Base-by-base conservation (phyloP, 2,329 filamentous ascomycete species). In the Colletotrichum tamarilloi region DNA sequence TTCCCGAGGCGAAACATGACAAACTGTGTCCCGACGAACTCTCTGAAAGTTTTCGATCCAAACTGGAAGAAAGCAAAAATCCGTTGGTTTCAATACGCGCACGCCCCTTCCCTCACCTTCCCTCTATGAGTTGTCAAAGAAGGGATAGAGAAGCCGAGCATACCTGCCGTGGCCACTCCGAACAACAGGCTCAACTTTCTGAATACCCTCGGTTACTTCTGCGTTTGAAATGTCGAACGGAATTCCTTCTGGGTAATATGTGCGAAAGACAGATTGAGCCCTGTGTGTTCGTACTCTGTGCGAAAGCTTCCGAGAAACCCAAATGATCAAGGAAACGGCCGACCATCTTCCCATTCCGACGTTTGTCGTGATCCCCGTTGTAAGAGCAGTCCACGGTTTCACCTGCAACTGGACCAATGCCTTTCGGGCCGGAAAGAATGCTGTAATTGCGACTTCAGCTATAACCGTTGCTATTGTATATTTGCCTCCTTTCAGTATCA, bases 1-100 rank as follows among this genome's bases (percentile, higher is more conserved):
- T 66, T 73, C 56, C 60, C 67, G 60, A 73, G 53, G 55, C 55
- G 71, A 73, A 71, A 65, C 60, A 56, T 70, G 60, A 66, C 67
- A 73, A 73, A 38, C 49, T 60, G 42, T 65, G 66, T 52, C 59
- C 67, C 19, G 55, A 57, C 60, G 59, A 73, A 73, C 67, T 70
- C 70, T 62, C 58, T n/a, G 26, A 49, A 64, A 57, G 19, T 52
- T 35, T 46, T 49, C 7, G 42, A n/a, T 49, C 42, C 42, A 49
- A 49, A 22, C 42, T n/a, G 42, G 19, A 22, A 5, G 19, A 49
- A 22, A 49, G 38, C 38, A 49, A 49, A 19, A 49, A 49, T 22
- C 8, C 42, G 9, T n/a, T 49, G 42, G 42, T 49, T 22, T 49
- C 42, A n/a, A 49, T 49, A 22, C n/a, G 42, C 19, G 19, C 42